Evolutionary conservation across 202 grass and related monocot genomes (phyloP).

Genomic region (Eragrostis tef): DNA sequence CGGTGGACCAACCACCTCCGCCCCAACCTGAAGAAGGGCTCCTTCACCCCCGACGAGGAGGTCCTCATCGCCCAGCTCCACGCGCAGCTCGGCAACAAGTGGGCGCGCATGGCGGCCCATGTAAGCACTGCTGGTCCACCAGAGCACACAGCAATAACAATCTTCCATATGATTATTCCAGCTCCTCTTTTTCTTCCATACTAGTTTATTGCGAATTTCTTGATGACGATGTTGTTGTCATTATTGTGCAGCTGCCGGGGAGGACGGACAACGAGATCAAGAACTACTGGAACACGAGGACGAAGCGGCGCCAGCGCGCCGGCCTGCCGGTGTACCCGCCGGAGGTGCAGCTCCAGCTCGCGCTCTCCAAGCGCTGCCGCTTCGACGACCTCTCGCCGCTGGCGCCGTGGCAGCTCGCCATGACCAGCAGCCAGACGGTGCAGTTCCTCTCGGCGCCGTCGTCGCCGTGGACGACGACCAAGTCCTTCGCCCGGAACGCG

Average conservation of each 20-base stretch:
- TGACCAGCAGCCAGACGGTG: not conserved
- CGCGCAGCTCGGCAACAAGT: constrained; percentile 79
- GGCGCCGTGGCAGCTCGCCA: constrained; percentile 48
- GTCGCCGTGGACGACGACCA: constrained; percentile 40
- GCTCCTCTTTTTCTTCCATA: not conserved
- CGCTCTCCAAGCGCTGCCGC: constrained; percentile 53
- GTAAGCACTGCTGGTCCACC: constrained; percentile 42
- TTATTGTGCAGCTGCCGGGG: constrained; percentile 53
- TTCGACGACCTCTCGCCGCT: constrained; percentile 18
- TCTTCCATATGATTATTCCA: not conserved
- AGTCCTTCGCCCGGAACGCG: constrained; percentile 37
- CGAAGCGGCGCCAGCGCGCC: constrained; percentile 74
- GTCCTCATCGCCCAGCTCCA: constrained; percentile 65
- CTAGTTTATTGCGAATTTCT: constrained; percentile 13
- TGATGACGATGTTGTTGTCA: not conserved
- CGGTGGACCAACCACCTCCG: constrained; percentile 81
- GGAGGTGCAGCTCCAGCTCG: constrained; percentile 70
- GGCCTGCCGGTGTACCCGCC: constrained; percentile 70
- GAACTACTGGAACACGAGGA: constrained; percentile 94
- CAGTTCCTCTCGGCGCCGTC: constrained; percentile 48
- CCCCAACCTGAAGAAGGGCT: constrained; percentile 80
- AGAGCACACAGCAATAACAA: not conserved
- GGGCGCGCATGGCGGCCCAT: constrained; percentile 73
- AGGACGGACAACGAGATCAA: constrained; percentile 98
- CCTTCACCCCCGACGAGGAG: constrained; percentile 73